A percentile compares a stretch with the other conserved stretches of the same genome.
Conservation (phyloP, 176 grass and related monocot species). For the Cocos nucifera region DNA sequence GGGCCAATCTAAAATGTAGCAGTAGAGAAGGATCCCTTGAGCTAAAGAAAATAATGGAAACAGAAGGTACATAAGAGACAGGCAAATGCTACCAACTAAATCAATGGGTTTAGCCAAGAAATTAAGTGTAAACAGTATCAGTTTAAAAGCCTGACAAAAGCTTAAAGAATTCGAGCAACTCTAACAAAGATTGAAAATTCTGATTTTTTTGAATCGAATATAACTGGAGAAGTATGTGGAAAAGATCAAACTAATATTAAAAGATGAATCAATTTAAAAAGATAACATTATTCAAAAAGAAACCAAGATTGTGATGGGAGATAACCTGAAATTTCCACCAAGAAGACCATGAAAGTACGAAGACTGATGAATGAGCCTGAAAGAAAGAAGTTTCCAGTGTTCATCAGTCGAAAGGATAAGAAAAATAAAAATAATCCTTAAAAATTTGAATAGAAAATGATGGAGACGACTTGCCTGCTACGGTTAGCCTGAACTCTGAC, state of each 20-base stretch:
- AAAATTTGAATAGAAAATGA: not conserved
- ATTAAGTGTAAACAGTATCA: too few relatives aligned
- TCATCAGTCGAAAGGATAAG: not conserved
- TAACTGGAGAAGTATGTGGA: too few relatives aligned
- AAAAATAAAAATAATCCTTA: not conserved
- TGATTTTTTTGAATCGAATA: too few relatives aligned
- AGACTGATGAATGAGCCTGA: constrained; percentile 43
- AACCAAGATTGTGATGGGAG: not conserved
- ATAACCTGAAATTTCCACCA: constrained; percentile 55
- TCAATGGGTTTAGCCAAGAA: too few relatives aligned
- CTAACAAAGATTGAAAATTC: too few relatives aligned
- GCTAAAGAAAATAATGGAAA: too few relatives aligned
- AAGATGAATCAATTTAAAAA: not conserved
- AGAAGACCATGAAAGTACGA: constrained; percentile 63
- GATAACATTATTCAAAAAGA: not conserved
- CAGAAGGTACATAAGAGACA: too few relatives aligned
- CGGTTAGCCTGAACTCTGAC: constrained; percentile 38
- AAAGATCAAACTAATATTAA: not conserved
- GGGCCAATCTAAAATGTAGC: too few relatives aligned
- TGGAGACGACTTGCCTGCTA: constrained; percentile 17
- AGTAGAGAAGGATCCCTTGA: too few relatives aligned
- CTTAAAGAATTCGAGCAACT: too few relatives aligned
- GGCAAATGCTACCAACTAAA: too few relatives aligned
- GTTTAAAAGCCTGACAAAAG: too few relatives aligned
- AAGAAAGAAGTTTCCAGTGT: not conserved